Base-by-base conservation (phyloP, 169 alveolate genomes). In the Plasmodium vinckei region DNA sequence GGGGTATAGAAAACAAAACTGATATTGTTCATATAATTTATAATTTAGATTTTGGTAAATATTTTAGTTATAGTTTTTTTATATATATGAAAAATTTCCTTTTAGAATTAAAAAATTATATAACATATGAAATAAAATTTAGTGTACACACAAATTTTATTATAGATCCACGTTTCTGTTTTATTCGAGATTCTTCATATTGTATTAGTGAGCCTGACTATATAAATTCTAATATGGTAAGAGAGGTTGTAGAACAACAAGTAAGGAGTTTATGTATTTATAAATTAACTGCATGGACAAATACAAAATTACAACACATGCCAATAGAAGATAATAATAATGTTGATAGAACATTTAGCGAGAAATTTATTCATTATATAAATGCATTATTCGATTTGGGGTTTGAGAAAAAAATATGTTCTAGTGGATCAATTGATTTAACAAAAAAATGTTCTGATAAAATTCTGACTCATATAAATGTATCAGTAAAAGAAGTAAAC, bases 161-260 rank as follows among this genome's bases (percentile, higher is more conserved):
- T 5, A 79, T 79, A 7, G 89, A 79, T n/a, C 89, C 89, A 9
- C 59, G 84, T 2, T 79, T 54, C 17, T 79, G 89, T 23, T 79
- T 79, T 25, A 67, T 79, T 27, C 53, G 89, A 21, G 89, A 79
- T 56, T 67, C 89, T 5, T 79, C 89, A 1, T 79, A 79, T 47
- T 79, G 89, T 47, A 67, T 79, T 42, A 79, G 89, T 17, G 47
- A 79, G 19, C 89, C 89, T 27, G 89, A 79, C 49, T 79, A 79
- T 27, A 67, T 79, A 47, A 79, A 79, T 47, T 67, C 89, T 9
- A 67, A 79, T 39, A 71, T 79, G 1, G 82, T 67, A 13, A 19
- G 89, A 23, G 82, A 79, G 39, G 89, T 79, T 13, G 82, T 79
- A 44, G 89, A 79, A 60, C 89, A 79, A 49, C 79, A 79, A n/a